Evolutionary conservation across 441 rosid species (phyloP), one percentile per base, ranked within the genome.

Genomic region (Corymbia calophylla): DNA sequence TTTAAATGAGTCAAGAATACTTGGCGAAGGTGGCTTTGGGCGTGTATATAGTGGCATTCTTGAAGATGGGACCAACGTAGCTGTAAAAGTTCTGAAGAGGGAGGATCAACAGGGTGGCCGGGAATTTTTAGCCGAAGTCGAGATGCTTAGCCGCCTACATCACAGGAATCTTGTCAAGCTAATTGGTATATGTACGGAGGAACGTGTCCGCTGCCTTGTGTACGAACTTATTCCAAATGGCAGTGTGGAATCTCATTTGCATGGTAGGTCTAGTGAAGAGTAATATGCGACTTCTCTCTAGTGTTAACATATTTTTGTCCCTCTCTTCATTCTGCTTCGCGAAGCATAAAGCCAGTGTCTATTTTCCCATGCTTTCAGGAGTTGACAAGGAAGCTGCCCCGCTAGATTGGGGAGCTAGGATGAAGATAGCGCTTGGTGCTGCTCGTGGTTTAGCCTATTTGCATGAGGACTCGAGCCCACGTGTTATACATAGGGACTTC

Each of bases 111-210:
- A 98, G 92, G 98, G 99, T 49, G 92, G 96, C 89, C 93, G 99
- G 68, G 99, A 97, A 93, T 98, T 98, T 94, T 93, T 97, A 93
- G 99, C 99, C 12, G 99, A 98, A 93, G 96, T 97, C 9, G 99
- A 98, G 94, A 98, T 98, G 99, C 98, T 98, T 90, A 98, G 99
- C 89, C 99, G 99, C 88, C 96, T 98, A 91, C 99, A 98, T 93
- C 99, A 98, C 88, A 93, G 99, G 92, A 97, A 98, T 93, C 92
- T 98, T 89, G 99, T 98, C 90, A 96, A 97, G 92, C 89, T 98
- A 92, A 95, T 98, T 16, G 99, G 99, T 87, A 98, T 98, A 90
- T 98, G 99, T 92, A 94, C 95, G 14, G 99, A 97, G 94, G 99
- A 98, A 88, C 98, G 91, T 47, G 90, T 92, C 60, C 99, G 99